Conservation (phyloP, 208 protist species). For the Crithidia mellificae region DNA sequence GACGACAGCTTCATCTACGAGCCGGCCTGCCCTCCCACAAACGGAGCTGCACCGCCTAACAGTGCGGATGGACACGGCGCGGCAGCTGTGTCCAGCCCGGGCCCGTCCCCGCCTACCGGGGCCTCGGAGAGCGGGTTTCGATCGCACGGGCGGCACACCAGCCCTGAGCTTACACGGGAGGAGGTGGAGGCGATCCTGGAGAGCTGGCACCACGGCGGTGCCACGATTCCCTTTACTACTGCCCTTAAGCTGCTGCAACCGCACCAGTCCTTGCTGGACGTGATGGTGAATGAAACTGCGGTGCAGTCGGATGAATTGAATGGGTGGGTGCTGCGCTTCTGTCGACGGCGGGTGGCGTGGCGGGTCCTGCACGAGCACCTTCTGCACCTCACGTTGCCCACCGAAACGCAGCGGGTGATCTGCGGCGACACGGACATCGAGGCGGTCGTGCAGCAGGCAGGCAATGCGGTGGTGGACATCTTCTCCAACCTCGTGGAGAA, state of each 20-base stretch:
- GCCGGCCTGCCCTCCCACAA: neutral
- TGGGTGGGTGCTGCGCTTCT: conserved; percentile 79
- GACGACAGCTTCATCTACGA: conserved; percentile 26
- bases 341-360: conserved; percentile 76
- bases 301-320: conserved; percentile 69
- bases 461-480: conserved; percentile 61
- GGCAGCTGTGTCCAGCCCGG: neutral
- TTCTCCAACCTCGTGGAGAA: conserved; percentile 44
- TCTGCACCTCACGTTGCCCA: conserved; percentile 55
- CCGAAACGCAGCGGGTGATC: conserved; percentile 47
- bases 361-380: conserved; percentile 87
- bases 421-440: conserved; percentile 42
- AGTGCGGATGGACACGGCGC: neutral
- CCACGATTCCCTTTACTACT: conserved; percentile 41
- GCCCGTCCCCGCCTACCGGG: neutral
- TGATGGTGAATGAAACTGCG: conserved; percentile 80
- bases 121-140: conserved; percentile 5
- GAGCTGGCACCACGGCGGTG: conserved; percentile 21
- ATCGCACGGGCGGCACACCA: neutral
- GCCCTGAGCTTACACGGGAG: conserved; percentile 26
- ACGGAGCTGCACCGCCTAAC: neutral
- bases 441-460: conserved; percentile 51
- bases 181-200: conserved; percentile 39
- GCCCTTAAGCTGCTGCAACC: conserved; percentile 69
- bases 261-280: conserved; percentile 69